These are phyloP conservation scores for Eragrostis tef DNA, from an alignment of 202 grass and related monocot genomes.

Conservation along the genomic window DNA sequence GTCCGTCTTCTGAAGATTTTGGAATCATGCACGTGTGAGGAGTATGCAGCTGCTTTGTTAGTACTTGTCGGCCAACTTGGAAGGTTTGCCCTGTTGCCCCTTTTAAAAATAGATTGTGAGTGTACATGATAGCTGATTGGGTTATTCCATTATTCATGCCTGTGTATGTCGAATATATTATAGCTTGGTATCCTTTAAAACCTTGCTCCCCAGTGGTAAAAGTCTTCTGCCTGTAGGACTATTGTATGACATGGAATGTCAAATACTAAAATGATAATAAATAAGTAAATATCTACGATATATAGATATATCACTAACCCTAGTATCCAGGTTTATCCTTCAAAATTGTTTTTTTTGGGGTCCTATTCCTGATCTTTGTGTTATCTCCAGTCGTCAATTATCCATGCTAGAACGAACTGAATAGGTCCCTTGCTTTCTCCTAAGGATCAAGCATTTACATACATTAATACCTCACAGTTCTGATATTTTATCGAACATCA, in stretches of 20 bases:
- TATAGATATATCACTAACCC: too few relatives aligned
- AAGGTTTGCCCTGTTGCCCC: conserved; percentile 53
- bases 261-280: background rate
- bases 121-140: background rate
- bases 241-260: background rate
- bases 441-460: too few relatives aligned
- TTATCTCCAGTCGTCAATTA: too few relatives aligned
- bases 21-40: conserved; percentile 64
- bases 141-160: background rate
- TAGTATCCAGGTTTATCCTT: too few relatives aligned
- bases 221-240: background rate
- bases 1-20: conserved; percentile 65
- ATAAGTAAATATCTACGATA: background rate
- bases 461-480: background rate
- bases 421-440: too few relatives aligned
- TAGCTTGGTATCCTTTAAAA: conserved; percentile 14
- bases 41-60: conserved; percentile 69
- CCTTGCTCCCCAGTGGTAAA: background rate
- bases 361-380: too few relatives aligned
- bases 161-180: conserved; percentile 11
- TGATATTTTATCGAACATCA: background rate
- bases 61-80: conserved; percentile 80
- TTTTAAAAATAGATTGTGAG: conserved; percentile 20
- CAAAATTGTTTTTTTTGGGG: too few relatives aligned
- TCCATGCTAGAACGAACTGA: too few relatives aligned